Percentiles rank a stretch among this genome's conserved stretches.
phyloP scores from a whole-genome alignment of 371 early-diverging fungal species.

The Funneliformis caledonium region DNA sequence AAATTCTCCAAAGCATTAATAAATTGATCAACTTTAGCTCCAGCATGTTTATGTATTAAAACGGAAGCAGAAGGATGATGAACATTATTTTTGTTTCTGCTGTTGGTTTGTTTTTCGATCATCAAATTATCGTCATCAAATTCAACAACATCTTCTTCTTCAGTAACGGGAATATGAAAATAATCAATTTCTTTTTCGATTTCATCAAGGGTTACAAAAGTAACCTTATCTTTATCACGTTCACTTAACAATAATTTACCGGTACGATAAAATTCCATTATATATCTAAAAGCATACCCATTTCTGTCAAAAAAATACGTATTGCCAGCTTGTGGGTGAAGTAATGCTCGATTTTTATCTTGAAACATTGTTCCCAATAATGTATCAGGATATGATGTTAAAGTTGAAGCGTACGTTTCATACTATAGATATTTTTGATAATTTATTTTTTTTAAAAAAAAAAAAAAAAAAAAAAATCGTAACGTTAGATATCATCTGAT shows the following conservation, averaged over 20 bases:
- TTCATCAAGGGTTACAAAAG: conserved; percentile 22
- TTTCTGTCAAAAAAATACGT: conserved; percentile 26
- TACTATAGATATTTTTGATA: conserved; percentile 9
- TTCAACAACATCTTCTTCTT: not conserved
- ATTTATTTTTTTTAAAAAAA: not conserved
- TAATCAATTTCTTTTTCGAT: conserved; percentile 25
- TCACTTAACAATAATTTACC: conserved; percentile 21
- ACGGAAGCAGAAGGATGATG: not conserved
- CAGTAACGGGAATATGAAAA: conserved; percentile 18
- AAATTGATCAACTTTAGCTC: conserved; percentile 15
- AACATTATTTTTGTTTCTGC: not conserved
- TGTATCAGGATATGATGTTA: conserved; percentile 17
- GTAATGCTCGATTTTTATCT: not conserved
- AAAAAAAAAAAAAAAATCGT: not conserved
- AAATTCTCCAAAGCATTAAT: not conserved
- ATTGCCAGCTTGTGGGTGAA: not conserved
- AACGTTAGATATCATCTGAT: not conserved
- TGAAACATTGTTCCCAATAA: conserved; percentile 25
- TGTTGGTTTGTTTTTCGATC: not conserved
- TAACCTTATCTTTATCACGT: conserved; percentile 1
- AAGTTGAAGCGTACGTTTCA: conserved; percentile 20
- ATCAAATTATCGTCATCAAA: not conserved
- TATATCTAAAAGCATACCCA: conserved; percentile 28
- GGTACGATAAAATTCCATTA: conserved; percentile 28
- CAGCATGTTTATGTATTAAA: not conserved